Conservation (phyloP, 441 rosid species). For the Adansonia gregorii region DNA sequence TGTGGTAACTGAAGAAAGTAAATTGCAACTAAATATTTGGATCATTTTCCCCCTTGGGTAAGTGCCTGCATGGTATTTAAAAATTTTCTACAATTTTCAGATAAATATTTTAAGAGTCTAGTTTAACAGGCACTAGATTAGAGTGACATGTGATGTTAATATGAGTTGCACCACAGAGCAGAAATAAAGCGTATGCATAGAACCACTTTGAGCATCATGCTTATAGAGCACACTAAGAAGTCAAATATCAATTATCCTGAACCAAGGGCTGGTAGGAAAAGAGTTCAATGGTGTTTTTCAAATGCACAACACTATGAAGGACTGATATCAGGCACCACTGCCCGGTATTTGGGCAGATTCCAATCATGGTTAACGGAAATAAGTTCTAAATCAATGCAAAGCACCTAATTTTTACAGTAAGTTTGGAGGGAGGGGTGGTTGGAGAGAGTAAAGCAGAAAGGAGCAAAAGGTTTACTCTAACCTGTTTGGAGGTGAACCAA, state of each 20-base stretch:
- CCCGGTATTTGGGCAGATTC: not conserved
- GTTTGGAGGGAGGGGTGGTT: too few relatives aligned
- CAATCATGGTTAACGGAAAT: not conserved
- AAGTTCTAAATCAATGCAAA: not conserved
- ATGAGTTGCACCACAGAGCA: not conserved
- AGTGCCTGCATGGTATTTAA: not conserved
- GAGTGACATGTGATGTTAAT: not conserved
- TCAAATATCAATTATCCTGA: slow-evolving; percentile 2
- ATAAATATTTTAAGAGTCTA: not conserved
- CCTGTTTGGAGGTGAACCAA: not conserved
- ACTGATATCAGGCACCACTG: not conserved
- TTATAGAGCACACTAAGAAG: not conserved
- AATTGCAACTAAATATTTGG: slow-evolving; percentile 2
- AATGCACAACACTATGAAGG: not conserved
- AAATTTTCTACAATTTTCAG: not conserved
- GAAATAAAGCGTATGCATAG: not conserved
- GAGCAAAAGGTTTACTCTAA: not conserved
- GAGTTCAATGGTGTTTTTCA: not conserved
- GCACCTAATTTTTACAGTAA: not conserved
- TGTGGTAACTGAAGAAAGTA: not conserved
- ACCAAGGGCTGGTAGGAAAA: not conserved
- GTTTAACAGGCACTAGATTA: not conserved
- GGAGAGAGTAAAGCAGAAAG: not conserved
- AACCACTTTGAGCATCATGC: slow-evolving; percentile 7
- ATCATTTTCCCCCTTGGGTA: not conserved